Evolutionary conservation across 148 eudicot species (phyloP), one percentile per base, ranked within the genome.

Genomic region (Fagopyrum esculentum): DNA sequence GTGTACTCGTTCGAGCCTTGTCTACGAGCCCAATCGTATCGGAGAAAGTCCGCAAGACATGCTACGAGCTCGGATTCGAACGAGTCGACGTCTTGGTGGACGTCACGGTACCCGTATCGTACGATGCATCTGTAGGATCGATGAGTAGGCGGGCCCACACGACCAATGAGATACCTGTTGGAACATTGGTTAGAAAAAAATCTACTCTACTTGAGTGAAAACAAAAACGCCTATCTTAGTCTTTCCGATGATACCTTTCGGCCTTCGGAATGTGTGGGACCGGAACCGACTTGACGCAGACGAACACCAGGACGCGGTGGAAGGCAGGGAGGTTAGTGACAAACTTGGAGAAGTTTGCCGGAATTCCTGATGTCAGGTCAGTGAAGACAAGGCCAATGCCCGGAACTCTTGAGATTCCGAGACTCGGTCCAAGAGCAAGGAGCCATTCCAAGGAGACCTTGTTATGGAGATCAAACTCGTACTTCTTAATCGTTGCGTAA

Each of bases 301-400:
- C 88, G 13, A 89, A 83, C 51, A 87, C 82, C 55, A 89, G 70
- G 64, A 89, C 84, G n/a, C 84, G 86, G 78, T 89, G 93, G 56
- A 89, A 85, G 66, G 93, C 93, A 3, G 90, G 93, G 26, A 89
- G 85, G 82, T 89, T 89, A 16, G 93, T 89, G 9, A 89, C 85
- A 40, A 89, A 89, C 73, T 87, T 90, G 17, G 87, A 88, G 68
- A 89, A 89, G 15, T 87, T 82, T 4, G 90, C 87, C 5, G 93
- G 93, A 73, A 89, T 81, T 3, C 93, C 93, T 1, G 81, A 82
- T 29, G 79, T 83, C 43, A 89, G 79, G 79, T 87, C 84, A 6
- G 93, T 84, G 80, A 79, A 87, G 17, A 89, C 79, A 17, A 89
- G 80, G 35, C 93, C 93, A 8, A 89, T 87, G 50, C 93, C 93